Evolutionary conservation across 164 flowering plant genomes (phyloP), one percentile per base, ranked within the genome.

Genomic region (Warburgia ugandensis): DNA sequence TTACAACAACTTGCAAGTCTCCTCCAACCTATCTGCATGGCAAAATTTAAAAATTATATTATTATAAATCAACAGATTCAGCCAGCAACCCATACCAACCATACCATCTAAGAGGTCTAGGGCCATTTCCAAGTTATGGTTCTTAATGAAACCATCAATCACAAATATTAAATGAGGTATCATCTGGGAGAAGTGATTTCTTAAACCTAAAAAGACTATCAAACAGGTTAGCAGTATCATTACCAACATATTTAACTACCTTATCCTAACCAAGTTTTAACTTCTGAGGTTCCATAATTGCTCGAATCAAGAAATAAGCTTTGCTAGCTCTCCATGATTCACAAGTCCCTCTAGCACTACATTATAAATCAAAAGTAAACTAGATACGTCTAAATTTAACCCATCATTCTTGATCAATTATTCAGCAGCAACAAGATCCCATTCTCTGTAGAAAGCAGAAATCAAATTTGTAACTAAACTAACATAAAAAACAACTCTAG

Each of bases 21-120:
- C 84, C 13, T 75, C 76, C 56, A 87, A 52, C 66, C 83, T 78
- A 62, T 83, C 68, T 19, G 64, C 59, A 52, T 59, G 59, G 72
- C 95, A 75, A 26, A 87, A 65, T 35, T 59, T 67, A 74, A 63
- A 48, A 91, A n/a, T 91, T 29, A 91, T 39, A 47, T 87, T 81
- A 56, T 91, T 91, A 59, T 71, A 91, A 40, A 83, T 52, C 6
- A 70, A 45, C 20, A 71, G 22, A 64, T 58, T 72, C 20, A 55
- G 60, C 38, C 47, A 45, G 61, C 73, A 78, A 13, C 81, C 79
- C 42, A 59, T 33, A 38, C 19, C 63, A 40, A 43, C 56, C 94
- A 91, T 81, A n/a, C 56, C 70, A 28, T 23, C 16, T 39, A 81
- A 77, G 32, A 86, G 86, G 45, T 44, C 47, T 40, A 91, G 51